A percentile compares a stretch with the other conserved stretches of the same genome.
Conservation (phyloP, 768 basidiomycete genomes). For the Amyloporia xantha region DNA sequence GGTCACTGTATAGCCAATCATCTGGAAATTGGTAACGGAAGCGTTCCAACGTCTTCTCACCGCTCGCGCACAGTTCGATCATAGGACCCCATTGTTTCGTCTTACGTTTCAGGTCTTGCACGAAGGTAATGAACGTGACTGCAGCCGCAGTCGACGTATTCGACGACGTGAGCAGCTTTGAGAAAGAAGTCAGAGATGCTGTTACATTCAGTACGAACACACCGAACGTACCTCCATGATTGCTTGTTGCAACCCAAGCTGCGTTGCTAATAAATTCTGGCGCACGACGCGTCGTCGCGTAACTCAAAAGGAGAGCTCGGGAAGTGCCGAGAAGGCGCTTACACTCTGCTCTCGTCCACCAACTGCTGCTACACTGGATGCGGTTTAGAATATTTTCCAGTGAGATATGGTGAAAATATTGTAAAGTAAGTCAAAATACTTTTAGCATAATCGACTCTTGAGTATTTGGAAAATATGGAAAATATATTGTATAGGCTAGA, state of each 20-base stretch:
- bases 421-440: too few species aligned
- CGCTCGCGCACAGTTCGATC: constrained; percentile 89
- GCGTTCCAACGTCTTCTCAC: constrained; percentile 95
- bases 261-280: constrained; percentile 11
- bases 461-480: too few species aligned
- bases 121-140: constrained; percentile 98
- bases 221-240: constrained; percentile 27
- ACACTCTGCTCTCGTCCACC: not conserved
- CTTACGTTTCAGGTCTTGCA: constrained; percentile 97
- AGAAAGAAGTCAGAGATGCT: not conserved
- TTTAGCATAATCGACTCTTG: too few species aligned
- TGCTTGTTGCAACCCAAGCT: constrained; percentile 10
- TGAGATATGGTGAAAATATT: too few species aligned
- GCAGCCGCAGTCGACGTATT: constrained; percentile 96
- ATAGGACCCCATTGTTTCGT: constrained; percentile 94
- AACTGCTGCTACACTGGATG: constrained; percentile 8
- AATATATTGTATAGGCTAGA: too few species aligned
- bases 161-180: constrained; percentile 50
- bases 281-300: constrained; percentile 21
- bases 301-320: constrained; percentile 11
- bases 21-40: constrained; percentile 96
- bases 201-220: too few species aligned
- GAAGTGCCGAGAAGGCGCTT: constrained; percentile 11
- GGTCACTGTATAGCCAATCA: constrained; percentile 98
- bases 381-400: too few species aligned